Evolutionary conservation across 176 grass and related monocot species (phyloP), one percentile per base, ranked within the genome.

Genomic region (Avena sativa): DNA sequence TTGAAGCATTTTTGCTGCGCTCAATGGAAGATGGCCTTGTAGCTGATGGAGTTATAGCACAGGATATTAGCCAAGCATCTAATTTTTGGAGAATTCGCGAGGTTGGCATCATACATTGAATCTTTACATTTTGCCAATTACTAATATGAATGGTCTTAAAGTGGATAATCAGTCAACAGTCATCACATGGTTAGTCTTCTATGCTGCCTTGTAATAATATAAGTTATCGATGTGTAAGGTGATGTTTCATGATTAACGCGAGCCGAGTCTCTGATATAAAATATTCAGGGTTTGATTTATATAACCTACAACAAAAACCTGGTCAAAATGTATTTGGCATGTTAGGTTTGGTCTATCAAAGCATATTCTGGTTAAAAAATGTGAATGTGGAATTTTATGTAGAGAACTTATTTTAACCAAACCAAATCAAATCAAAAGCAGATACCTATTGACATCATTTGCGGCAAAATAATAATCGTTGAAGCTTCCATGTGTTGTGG

Each of bases 61-160:
- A 96, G 87, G 96, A 98, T 92, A 98, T 98, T 71, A 96, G 89
- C 76, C 96, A 98, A 91, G 88, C 90, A 73, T 92, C 93, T 80
- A 94, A 89, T 23, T 98, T 98, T 91, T 96, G 93, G 93, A 76
- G 91, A 86, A 98, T 98, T 69, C 93, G 96, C 32, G 96, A 98
- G 90, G 96, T 98, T 92, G 8, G 46, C 17, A 86, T 86, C 74
- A 44, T 71, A 52, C 3, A 6, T 15, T 56, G 52, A 81, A 81
- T 30, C 65, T 79, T 58, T 58, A 68, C 10, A 50, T 76, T 49
- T 30, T 81, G 23, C 25, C 20, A 25, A 4, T 59, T 80, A 69
- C 12, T 34, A 74, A 82, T 68, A 60, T 71, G 20, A 4, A 12
- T 46, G 47, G 53, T 28, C 74, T 79, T 76, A 26, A 88, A 50